Base-by-base conservation (phyloP, 495 filamentous ascomycete species). In the Penicillium angulare region DNA sequence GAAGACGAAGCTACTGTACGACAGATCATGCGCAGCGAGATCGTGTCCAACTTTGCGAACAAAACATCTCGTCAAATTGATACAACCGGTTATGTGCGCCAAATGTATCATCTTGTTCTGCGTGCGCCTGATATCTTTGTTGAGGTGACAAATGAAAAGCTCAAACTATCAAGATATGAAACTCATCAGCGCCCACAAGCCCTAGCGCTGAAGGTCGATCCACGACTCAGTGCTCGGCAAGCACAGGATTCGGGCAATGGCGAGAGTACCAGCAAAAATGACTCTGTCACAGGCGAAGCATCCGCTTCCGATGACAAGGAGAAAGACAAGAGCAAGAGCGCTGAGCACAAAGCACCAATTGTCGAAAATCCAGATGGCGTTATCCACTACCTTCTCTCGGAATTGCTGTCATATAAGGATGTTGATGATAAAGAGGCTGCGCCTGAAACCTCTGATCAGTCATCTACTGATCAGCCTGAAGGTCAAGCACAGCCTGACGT, bases 281-380 rank as follows among this genome's bases (percentile, higher is more conserved):
- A 68, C 32, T 55, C 59, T 39, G 45, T 60, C 3, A 24, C 63
- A 26, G 61, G 50, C 15, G 69, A 73, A 47, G 23, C 67, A 10
- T 38, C 72, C 17, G 18, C 57, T 1, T 57, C 72, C 6, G 75
- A 80, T 16, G 78, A 80, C 49, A 81, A 76, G 31, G 80, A 77
- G 5, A 83, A 84, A 55, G 77, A 85, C 45, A 86, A 82, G 56
- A 70, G 79, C 13, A 88, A 87, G 61, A 70, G 75, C 16, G 53
- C 69, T 5, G 91, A 96, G 53, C 56, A 82, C 39, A 97, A 95
- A 63, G 74, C 87, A 3, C 95, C 95, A 22, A 78, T 92, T 20
- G 83, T 97, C 3, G 92, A 96, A 65, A 87, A 92, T 52, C 89
- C 95, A 0, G 95, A 97, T 67, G 93, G 93, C 5, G 95, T 99